Base-by-base conservation (phyloP, 2,329 filamentous ascomycete species). In the Calonectria crousiana region DNA sequence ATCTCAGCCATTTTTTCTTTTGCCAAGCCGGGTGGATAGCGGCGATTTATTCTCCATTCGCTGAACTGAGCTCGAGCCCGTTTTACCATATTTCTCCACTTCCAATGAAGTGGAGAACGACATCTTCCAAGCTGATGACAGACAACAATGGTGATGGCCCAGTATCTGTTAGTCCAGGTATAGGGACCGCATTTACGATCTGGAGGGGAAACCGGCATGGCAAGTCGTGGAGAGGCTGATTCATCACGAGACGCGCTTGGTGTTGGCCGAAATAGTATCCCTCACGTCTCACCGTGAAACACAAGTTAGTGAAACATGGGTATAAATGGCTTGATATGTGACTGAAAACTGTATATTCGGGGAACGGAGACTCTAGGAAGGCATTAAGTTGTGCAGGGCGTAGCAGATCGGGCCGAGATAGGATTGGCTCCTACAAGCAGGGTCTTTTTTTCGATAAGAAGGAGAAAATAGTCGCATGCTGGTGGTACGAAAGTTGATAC, bases 81-180 rank as follows among this genome's bases (percentile, higher is more conserved):
- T 18, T 23, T 32, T 52, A 47, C 11, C 23, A 53, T 41, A 26
- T 32, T 20, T 67, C 64, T 18, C 64, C 30, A 53, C 16, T 53
- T 67, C 64, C 64, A 67, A 47, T 52, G n/a, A 52, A 38, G 52
- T 20, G 47, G n/a, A 52, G 64, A 67, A 41, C 47, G 44, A 67
- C 47, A 67, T 6, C 30, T 28, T 38, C 47, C 47, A 44, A 20
- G 32, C 47, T 41, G 47, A 67, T 53, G 9, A 20, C 28, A 53
- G 14, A 49, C n/a, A 41, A 52, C 30, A 3, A 52, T 26, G 2
- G 47, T 67, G 64, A 67, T 52, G n/a, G 20, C 26, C n/a, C 20
- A 44, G 41, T 44, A 44, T 8, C 41, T 44, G 41, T 18, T 44
- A 44, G 8, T 44, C 18, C 6, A n/a, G 18, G 41, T 44, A 20